Evolutionary conservation across 1,284 basidiomycete genomes (phyloP), one percentile per base, ranked within the genome.

Genomic region (Cutaneotrichosporon sp.): DNA sequence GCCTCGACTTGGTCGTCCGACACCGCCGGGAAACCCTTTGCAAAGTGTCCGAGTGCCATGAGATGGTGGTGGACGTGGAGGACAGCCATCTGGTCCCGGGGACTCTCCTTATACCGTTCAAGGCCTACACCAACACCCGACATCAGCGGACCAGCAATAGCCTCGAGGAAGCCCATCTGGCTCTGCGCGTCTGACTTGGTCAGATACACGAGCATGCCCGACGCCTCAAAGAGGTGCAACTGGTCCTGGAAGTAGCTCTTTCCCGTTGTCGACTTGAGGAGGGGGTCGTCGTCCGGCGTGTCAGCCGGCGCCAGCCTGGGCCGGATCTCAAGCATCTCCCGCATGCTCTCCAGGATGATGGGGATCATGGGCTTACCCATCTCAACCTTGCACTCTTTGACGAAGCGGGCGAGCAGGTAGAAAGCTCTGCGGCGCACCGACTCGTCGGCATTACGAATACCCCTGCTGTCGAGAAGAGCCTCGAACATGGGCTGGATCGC

Each of bases 21-120:
- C 63, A 85, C 87, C 67, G 90, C 87, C 0, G 96, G 96, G 77
- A 98, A 98, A 8, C 97, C 97, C 76, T 97, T 97, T 43, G 92
- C 89, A 49, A 98, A 83, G 65, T 90, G 90, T 16, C 93, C 93
- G 12, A 97, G 79, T 1, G 93, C 94, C 82, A 97, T 88, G 67
- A 98, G 88, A 61, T 88, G 81, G 75, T 98, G 94, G 67, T 98
- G 96, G n/a, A 92, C 84, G 69, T 86, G 86, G 42, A 97, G 79
- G 60, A 97, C 84, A 5, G 87, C 81, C 42, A 86, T 71, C 24
- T 55, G 54, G 31, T 61, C 49, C 41, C 41, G 52, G 7, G 51
- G 43, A 16, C 79, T 78, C 14, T 51, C 61, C n/a, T 62, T 55
- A 46, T 63, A 65, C 33, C 51, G 49, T 61, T 85, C 83, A 38